A percentile compares a stretch with the other conserved stretches of the same genome.
Conservation (phyloP, 352 stramenopile genomes). For the Phytophthora hibernalis region DNA sequence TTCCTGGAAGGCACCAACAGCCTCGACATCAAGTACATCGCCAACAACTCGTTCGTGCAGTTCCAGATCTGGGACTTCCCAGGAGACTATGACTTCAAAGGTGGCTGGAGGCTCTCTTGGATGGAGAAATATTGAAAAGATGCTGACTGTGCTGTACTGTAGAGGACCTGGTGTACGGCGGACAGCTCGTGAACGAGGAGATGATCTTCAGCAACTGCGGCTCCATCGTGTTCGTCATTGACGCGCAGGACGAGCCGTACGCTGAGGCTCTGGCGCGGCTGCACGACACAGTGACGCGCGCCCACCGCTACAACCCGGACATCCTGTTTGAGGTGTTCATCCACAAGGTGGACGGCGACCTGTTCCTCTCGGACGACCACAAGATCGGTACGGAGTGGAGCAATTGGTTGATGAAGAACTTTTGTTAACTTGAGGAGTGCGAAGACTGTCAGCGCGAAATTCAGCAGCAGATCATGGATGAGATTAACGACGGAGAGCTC, state of each 20-base stretch:
- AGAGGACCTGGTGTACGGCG: conserved; percentile 90
- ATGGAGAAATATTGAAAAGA: not conserved
- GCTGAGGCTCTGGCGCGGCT: conserved; percentile 87
- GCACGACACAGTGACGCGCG: conserved; percentile 88
- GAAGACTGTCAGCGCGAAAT: conserved; percentile 97
- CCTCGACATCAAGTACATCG: conserved; percentile 96
- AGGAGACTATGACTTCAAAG: conserved; percentile 94
- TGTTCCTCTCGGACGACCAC: conserved; percentile 98
- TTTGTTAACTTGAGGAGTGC: not conserved
- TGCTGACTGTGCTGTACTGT: not conserved
- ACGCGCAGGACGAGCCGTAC: conserved; percentile 96
- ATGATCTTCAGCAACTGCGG: conserved; percentile 93
- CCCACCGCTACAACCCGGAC: conserved; percentile 93
- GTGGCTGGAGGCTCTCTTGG: conserved; percentile 22
- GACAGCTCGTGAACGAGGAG: conserved; percentile 90
- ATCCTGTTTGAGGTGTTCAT: conserved; percentile 99
- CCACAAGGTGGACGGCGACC: conserved; percentile 98
- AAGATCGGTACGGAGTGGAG: conserved; percentile 90
- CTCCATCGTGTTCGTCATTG: conserved; percentile 97
- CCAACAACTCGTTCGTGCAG: conserved; percentile 98
- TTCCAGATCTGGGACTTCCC: conserved; percentile 99
- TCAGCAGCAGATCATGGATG: conserved; percentile 97
- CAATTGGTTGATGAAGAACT: not conserved
- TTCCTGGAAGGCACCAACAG: conserved; percentile 93
- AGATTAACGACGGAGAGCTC: conserved; percentile 94